Percentiles rank a stretch among this genome's conserved stretches.
phyloP scores from a whole-genome alignment of 139 green algal genomes.

The Coelastrella sp. region DNA sequence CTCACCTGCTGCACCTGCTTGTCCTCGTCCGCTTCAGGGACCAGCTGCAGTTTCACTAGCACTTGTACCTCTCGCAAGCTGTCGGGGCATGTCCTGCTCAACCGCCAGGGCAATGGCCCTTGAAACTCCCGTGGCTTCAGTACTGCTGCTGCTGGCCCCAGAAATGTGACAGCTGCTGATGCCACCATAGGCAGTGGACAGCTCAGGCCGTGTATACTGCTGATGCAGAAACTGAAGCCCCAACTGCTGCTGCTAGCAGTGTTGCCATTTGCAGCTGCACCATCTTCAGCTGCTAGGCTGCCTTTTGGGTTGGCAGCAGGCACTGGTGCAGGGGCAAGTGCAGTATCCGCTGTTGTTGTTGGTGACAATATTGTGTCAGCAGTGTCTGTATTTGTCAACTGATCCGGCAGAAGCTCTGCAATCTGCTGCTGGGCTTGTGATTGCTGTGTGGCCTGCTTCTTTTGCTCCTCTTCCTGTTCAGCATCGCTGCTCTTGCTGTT shows the following conservation, averaged over 20 bases:
- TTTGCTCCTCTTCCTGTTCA: background rate
- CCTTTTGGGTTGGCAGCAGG: background rate
- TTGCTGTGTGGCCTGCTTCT: background rate
- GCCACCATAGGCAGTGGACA: constrained; percentile 71
- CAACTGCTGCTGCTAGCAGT: constrained; percentile 6
- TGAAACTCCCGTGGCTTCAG: background rate
- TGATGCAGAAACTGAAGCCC: constrained; percentile 56
- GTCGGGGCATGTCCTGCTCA: constrained; percentile 2
- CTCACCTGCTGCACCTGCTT: constrained; percentile 37
- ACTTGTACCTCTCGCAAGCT: background rate
- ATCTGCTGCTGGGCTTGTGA: background rate
- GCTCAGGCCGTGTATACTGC: constrained; percentile 60
- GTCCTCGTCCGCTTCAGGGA: constrained; percentile 40
- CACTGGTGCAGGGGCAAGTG: background rate
- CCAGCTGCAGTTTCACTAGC: constrained; percentile 43
- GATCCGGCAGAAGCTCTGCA: too few species aligned
- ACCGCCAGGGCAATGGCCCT: constrained; percentile 18
- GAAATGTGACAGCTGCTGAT: background rate
- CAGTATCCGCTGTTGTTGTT: background rate
- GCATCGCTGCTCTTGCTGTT: background rate
- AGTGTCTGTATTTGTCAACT: too few species aligned
- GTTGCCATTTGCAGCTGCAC: background rate
- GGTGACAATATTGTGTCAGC: too few species aligned
- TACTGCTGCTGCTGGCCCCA: constrained; percentile 14
- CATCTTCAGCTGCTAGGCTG: background rate